A percentile compares a stretch with the other conserved stretches of the same genome.
Evolutionary conservation across 306 rosid genomes (phyloP).

Genomic region (Rosa rugosa): DNA sequence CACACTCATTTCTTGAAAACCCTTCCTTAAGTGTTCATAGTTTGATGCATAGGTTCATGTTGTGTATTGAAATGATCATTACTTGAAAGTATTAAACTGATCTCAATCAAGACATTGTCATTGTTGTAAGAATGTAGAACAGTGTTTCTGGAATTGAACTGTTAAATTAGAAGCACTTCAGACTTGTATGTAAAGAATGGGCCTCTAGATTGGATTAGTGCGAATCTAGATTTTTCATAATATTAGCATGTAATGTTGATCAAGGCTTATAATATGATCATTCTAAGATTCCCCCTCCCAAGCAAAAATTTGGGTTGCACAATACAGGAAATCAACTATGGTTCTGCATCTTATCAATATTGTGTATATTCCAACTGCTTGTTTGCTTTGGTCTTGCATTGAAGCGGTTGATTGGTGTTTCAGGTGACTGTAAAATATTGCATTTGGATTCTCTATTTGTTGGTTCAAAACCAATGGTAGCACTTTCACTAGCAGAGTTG

Average conservation of each 20-base stretch:
- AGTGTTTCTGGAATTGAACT: neutral
- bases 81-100: neutral
- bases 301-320: neutral
- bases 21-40: neutral
- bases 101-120: neutral
- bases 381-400: neutral
- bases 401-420: slow-evolving; percentile 23
- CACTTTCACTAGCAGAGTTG: slow-evolving; percentile 75
- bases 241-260: neutral
- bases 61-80: neutral
- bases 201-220: neutral
- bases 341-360: neutral
- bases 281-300: neutral
- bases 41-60: neutral
- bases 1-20: neutral
- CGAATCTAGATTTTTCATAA: neutral
- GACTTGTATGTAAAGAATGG: neutral
- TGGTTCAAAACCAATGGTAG: slow-evolving; percentile 86
- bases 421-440: slow-evolving; percentile 69
- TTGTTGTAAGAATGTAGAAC: neutral
- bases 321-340: neutral
- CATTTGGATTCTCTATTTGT: slow-evolving; percentile 64
- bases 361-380: slow-evolving; percentile 7
- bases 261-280: neutral
- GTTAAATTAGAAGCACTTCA: neutral